Evolutionary conservation across 140 eudicot genomes (phyloP).

Genomic region (Anethum foeniculum): DNA sequence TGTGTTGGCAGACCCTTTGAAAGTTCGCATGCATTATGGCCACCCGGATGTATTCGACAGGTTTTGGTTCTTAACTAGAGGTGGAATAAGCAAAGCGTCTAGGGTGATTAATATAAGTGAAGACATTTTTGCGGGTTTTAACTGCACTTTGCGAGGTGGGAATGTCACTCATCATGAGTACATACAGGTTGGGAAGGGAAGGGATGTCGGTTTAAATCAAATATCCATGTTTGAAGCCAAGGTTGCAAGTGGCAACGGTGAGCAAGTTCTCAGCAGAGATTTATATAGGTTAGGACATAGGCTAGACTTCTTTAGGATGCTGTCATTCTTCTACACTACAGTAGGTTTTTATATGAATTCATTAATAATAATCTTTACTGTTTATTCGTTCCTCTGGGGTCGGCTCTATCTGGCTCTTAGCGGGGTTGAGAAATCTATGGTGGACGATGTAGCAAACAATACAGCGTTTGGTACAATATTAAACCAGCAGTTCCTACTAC

Average conservation of each 20-base stretch:
- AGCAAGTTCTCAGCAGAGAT: conserved; percentile 14
- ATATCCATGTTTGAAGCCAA: conserved; percentile 95
- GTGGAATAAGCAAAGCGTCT: conserved; percentile 94
- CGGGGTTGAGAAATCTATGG: conserved; percentile 30
- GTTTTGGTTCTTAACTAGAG: conserved; percentile 91
- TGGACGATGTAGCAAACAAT: conserved; percentile 27
- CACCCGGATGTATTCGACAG: conserved; percentile 94
- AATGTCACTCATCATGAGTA: conserved; percentile 93
- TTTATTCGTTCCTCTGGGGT: conserved; percentile 12
- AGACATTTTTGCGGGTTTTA: conserved; percentile 92
- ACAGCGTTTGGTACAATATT: conserved; percentile 42
- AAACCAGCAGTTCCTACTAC: conserved; percentile 11
- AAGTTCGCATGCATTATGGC: conserved; percentile 87
- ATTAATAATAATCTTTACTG: background rate
- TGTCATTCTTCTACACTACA: conserved; percentile 11
- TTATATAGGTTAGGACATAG: conserved; percentile 13
- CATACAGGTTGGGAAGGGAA: conserved; percentile 37
- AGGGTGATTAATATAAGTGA: conserved; percentile 88
- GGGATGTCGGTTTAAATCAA: conserved; percentile 28
- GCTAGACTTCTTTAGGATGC: conserved; percentile 15
- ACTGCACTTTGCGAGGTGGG: conserved; percentile 91
- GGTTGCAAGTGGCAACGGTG: conserved; percentile 48
- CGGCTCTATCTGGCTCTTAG: conserved; percentile 16
- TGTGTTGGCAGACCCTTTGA: conserved; percentile 85
- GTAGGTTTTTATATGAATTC: conserved; percentile 11